Evolutionary conservation across 2,329 filamentous ascomycete species (phyloP).

Genomic region (Annulohypoxylon truncatum): DNA sequence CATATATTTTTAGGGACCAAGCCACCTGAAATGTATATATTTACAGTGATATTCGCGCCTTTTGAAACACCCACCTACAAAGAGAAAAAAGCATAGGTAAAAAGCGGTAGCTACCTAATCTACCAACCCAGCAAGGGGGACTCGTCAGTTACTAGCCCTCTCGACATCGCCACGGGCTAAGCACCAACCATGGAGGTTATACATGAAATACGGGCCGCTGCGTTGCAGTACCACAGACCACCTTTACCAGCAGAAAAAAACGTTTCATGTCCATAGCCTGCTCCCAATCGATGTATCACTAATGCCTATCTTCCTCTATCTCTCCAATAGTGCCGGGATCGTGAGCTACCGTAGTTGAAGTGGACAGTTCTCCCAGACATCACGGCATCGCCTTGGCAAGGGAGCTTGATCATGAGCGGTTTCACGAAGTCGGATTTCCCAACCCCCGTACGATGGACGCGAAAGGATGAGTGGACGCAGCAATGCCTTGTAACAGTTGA

Average conservation of each 20-base stretch:
- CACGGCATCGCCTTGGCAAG: slow-evolving; percentile 29
- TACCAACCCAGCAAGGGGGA: neutral
- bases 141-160: neutral
- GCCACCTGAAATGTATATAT: neutral
- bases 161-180: neutral
- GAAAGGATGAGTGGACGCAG: slow-evolving; percentile 3
- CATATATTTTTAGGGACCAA: neutral
- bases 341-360: slow-evolving; percentile 3
- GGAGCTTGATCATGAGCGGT: slow-evolving; percentile 17
- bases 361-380: slow-evolving; percentile 1
- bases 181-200: slow-evolving; percentile 6
- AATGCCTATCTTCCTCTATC: neutral
- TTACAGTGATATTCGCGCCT: neutral
- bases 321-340: neutral
- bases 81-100: neutral
- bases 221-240: slow-evolving; percentile 25
- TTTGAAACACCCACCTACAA: neutral
- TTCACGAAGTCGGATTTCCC: slow-evolving; percentile 19
- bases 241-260: slow-evolving; percentile 6
- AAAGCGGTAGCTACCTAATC: neutral
- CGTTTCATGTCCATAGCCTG: slow-evolving; percentile 1
- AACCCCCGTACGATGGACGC: slow-evolving; percentile 12
- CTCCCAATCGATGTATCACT: neutral
- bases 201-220: slow-evolving; percentile 26
- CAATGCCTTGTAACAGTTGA: slow-evolving; percentile 13